Conservation (phyloP, 75 land plant species). For the Isoetes taiwanensis region DNA sequence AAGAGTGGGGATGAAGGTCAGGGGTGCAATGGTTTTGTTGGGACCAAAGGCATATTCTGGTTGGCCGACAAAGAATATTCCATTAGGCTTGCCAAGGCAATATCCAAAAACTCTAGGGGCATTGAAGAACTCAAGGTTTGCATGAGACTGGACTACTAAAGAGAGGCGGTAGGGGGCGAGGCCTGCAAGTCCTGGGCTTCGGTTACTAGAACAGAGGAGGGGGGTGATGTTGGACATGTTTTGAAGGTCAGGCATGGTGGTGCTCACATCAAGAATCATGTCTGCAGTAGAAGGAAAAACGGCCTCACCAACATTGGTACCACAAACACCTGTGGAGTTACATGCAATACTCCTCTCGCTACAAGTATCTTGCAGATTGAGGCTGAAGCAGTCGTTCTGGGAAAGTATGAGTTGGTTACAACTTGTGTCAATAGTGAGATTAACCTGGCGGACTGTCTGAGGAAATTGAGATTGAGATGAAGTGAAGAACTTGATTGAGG, state of each 20-base stretch:
- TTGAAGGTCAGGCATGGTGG: neutral
- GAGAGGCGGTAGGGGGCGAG: neutral
- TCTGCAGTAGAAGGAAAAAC: neutral
- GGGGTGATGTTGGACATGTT: neutral
- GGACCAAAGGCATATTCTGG: neutral
- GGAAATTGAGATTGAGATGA: no score
- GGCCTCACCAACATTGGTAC: neutral
- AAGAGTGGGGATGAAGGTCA: neutral
- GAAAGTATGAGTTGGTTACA: neutral
- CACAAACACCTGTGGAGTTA: neutral
- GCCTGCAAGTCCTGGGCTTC: neutral
- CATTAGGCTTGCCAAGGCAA: neutral
- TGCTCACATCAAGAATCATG: neutral
- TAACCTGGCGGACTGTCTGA: no score
- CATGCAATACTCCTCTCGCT: neutral
- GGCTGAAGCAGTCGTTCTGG: neutral
- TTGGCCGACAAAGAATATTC: neutral
- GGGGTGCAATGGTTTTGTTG: neutral
- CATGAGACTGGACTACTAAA: neutral
- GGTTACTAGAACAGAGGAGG: neutral
- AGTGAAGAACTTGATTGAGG: no score
- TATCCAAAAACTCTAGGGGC: neutral
- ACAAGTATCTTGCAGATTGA: neutral
- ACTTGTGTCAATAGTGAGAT: neutral
- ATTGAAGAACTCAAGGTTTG: neutral